Percentiles rank a stretch among this genome's conserved stretches.
Evolutionary conservation across 495 filamentous ascomycete species (phyloP).

Genomic region (Neurospora pannonica): DNA sequence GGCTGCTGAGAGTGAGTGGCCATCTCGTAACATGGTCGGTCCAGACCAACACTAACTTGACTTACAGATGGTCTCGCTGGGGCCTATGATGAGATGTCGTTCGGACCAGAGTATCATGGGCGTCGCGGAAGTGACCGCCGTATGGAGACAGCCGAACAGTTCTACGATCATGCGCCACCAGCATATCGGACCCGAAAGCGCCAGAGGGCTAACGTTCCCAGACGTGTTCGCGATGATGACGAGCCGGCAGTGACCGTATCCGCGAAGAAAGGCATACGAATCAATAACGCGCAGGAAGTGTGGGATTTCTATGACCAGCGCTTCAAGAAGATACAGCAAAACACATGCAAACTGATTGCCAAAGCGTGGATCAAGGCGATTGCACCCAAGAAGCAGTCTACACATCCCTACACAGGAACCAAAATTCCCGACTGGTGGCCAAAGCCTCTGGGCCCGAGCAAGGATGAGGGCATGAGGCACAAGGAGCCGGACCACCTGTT

Average conservation of each 20-base stretch:
- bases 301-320: conserved; percentile 54
- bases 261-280: conserved; percentile 33
- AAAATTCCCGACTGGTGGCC: conserved; percentile 80
- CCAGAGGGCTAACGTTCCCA: conserved; percentile 17
- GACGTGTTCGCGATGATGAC: conserved; percentile 20
- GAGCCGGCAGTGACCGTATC: conserved; percentile 10
- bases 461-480: conserved; percentile 43
- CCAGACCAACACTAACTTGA: not conserved
- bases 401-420: conserved; percentile 69
- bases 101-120: conserved; percentile 2
- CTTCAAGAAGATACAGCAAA: conserved; percentile 63
- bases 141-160: conserved; percentile 1
- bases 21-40: not conserved
- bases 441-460: conserved; percentile 34
- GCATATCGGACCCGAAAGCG: conserved; percentile 25
- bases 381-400: conserved; percentile 78
- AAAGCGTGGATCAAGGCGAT: conserved; percentile 78
- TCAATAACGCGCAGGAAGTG: conserved; percentile 48
- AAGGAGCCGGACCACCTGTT: conserved; percentile 79
- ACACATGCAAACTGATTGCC: conserved; percentile 60
- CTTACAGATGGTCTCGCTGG: not conserved
- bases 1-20: conserved; percentile 7
- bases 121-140: conserved; percentile 9
- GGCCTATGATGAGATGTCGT: not conserved
- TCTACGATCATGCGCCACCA: conserved; percentile 2